A percentile compares a stretch with the other conserved stretches of the same genome.
These are phyloP conservation scores for Wickerhamiella kazuoi DNA, from an alignment of 805 yeast species.

Conservation along the genomic window DNA sequence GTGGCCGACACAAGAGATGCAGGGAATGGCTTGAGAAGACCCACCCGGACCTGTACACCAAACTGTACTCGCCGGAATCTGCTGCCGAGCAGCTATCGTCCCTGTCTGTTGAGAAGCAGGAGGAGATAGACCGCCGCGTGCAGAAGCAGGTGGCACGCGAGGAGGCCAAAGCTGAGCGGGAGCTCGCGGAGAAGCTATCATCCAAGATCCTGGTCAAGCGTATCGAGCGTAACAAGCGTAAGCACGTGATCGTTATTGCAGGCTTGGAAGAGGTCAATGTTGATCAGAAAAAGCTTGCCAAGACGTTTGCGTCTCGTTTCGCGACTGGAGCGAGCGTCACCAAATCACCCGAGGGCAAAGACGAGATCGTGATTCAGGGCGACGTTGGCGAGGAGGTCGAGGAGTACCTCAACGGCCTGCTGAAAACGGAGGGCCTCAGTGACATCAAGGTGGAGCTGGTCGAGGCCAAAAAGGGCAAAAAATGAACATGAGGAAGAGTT, in stretches of 20 bases:
- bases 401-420: slow-evolving; percentile 45
- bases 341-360: slow-evolving; percentile 78
- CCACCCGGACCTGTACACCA: slow-evolving; percentile 37
- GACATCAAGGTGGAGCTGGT: slow-evolving; percentile 80
- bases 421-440: slow-evolving; percentile 65
- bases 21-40: slow-evolving; percentile 58
- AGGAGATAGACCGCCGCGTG: slow-evolving; percentile 62
- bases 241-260: slow-evolving; percentile 67
- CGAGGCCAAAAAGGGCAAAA: slow-evolving; percentile 66
- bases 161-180: slow-evolving; percentile 50
- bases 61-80: slow-evolving; percentile 36
- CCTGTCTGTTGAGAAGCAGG: slow-evolving; percentile 63
- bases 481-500: too few relatives aligned
- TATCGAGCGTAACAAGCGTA: slow-evolving; percentile 78
- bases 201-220: slow-evolving; percentile 70
- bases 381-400: slow-evolving; percentile 88
- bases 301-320: slow-evolving; percentile 81
- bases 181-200: slow-evolving; percentile 56
- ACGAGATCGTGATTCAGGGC: slow-evolving; percentile 84
- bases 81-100: slow-evolving; percentile 3
- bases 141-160: slow-evolving; percentile 75
- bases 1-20: slow-evolving; percentile 63
- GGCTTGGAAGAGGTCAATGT: slow-evolving; percentile 80
- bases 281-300: slow-evolving; percentile 79
- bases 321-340: slow-evolving; percentile 93